Conservation (phyloP, 106 monocot species). For the Dioscorea dumetorum region DNA sequence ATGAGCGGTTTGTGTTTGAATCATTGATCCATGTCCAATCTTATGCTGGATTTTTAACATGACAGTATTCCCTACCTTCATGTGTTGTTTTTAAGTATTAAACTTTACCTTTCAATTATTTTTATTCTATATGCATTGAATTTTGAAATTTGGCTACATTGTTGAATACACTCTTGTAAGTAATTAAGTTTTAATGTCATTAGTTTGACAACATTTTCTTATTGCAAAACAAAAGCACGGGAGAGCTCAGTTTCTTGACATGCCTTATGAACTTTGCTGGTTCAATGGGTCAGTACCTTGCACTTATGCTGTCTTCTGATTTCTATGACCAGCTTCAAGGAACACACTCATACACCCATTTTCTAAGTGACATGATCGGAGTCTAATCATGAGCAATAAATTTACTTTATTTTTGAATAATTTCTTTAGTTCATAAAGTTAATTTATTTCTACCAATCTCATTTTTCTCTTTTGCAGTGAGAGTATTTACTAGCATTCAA, state of each 20-base stretch:
- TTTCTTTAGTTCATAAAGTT: background rate
- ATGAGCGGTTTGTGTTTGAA: no score
- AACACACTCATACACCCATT: background rate
- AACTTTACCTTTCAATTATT: background rate
- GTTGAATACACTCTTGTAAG: no score
- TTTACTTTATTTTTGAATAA: background rate
- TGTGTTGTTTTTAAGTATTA: background rate
- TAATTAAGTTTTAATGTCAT: background rate
- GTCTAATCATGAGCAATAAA: no score
- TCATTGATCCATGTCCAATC: no score
- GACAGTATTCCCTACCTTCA: background rate
- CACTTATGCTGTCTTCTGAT: background rate
- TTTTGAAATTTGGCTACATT: no score
- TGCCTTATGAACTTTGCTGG: constrained; percentile 85
- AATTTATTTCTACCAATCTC: background rate
- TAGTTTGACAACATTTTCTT: background rate
- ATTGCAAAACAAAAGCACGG: constrained; percentile 82
- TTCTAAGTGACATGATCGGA: background rate
- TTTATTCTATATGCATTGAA: background rate
- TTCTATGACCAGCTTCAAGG: background rate
- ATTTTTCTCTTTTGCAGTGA: constrained; percentile 41
- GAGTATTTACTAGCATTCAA: constrained; percentile 85
- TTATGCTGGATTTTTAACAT: no score
- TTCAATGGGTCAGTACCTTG: constrained; percentile 47
- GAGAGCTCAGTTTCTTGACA: constrained; percentile 88